Base-by-base conservation (phyloP, 176 grass and related monocot species). In the Coix lacrymajobi region DNA sequence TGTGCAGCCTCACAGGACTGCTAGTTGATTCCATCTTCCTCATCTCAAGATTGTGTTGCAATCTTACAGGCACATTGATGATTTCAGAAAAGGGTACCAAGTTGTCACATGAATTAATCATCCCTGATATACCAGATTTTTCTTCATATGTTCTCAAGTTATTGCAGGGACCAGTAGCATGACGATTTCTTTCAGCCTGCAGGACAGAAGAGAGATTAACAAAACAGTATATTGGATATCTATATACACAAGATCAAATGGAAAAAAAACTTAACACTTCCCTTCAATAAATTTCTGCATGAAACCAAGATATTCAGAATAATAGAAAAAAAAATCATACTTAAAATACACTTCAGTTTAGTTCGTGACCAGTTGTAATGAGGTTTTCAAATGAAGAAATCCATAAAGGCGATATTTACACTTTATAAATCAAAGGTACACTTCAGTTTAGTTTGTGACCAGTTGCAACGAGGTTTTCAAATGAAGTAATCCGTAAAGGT, bases 41-140 rank as follows among this genome's bases (percentile, higher is more conserved):
- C 69, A 54, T 77, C 11, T 85, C 82, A 69, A 86, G 41, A 86
- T 77, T 75, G 31, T 73, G 84, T 60, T 81, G 89, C 20, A 85
- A 66, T 52, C 77, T 81, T 88, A 69, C 66, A 49, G 79, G 79
- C 31, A 92, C 88, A 41, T 76, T 87, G 66, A 94, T 88, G 26
- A 87, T 87, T 85, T 85, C 79, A 76, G 91, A 88, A 44, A 86
- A 79, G 76, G 92, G 92, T 62, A 87, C 45, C 44, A 80, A 87
- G 57, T 78, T 82, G 73, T 97, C 85, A 67, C 77, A 67, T 71
- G 56, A 69, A 78, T 85, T 58, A 84, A 82, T 57, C 82, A 82
- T 64, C 29, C 51, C 60, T 7, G 64, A 93, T 54, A 58, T 48
- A 62, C 30, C 87, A 80, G 51, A 65, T 45, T 75, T 88, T 82